A percentile compares a stretch with the other conserved stretches of the same genome.
These are phyloP conservation scores for Cladophialophora yegresii DNA, from an alignment of 2,329 filamentous ascomycete genomes.

Conservation along the genomic window DNA sequence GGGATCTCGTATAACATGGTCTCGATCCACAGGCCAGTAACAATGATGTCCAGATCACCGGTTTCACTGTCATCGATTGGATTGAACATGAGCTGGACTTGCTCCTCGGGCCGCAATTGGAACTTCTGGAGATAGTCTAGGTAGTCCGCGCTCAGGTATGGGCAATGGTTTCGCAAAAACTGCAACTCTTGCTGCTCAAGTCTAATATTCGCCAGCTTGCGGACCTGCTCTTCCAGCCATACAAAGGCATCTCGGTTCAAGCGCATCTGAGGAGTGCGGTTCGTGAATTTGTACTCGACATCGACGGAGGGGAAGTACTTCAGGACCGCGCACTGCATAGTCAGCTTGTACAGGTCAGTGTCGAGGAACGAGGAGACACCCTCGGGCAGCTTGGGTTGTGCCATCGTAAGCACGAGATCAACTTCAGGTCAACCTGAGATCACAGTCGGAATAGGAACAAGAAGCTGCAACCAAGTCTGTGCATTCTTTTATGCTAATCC, in stretches of 20 bases:
- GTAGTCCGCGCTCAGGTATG: conserved; percentile 76
- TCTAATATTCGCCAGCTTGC: conserved; percentile 78
- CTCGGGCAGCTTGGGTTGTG: conserved; percentile 54
- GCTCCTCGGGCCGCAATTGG: conserved; percentile 75
- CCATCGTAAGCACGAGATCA: conserved; percentile 20
- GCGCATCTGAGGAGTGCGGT: conserved; percentile 91
- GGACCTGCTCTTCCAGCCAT: conserved; percentile 83
- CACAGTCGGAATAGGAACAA: not conserved
- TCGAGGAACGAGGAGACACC: conserved; percentile 81
- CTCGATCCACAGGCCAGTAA: conserved; percentile 84
- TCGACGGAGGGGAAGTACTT: conserved; percentile 82
- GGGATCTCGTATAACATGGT: conserved; percentile 99
- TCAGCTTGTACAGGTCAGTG: conserved; percentile 90
- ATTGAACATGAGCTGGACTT: conserved; percentile 70
- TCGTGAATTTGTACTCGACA: conserved; percentile 92
- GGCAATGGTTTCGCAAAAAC: conserved; percentile 76
- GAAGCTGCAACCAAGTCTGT: not conserved
- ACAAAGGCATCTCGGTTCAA: conserved; percentile 77
- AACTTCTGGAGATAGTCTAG: conserved; percentile 80
- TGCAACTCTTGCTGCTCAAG: conserved; percentile 76
- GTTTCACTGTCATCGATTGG: conserved; percentile 62
- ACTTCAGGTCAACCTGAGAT: not conserved
- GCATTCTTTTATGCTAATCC: not conserved
- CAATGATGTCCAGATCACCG: conserved; percentile 74
- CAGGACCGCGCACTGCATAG: conserved; percentile 96